These are phyloP conservation scores for Vicia faba DNA, from an alignment of 306 rosid genomes.

Conservation along the genomic window DNA sequence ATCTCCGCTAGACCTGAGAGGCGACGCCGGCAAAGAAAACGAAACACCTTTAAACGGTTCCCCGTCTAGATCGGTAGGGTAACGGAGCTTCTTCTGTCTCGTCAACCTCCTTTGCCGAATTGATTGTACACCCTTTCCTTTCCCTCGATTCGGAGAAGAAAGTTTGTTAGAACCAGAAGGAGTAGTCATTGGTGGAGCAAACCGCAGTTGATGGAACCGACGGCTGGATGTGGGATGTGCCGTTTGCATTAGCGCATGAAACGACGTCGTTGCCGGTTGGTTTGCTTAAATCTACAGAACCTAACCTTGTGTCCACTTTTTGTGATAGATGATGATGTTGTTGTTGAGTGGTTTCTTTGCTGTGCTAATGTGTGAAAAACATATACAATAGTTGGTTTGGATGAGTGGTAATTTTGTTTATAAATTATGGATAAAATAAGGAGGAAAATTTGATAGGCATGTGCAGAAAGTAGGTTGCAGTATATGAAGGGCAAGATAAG, in stretches of 20 bases:
- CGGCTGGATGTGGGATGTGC: slow-evolving; percentile 40
- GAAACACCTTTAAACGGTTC: slow-evolving; percentile 39
- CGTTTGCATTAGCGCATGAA: not conserved
- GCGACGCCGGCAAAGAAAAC: slow-evolving; percentile 48
- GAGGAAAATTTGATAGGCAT: too few species aligned
- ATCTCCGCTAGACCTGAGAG: slow-evolving; percentile 41
- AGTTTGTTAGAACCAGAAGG: not conserved
- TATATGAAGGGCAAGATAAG: too few species aligned
- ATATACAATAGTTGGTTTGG: too few species aligned
- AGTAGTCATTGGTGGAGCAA: not conserved
- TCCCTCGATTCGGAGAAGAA: not conserved
- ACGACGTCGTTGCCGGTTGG: slow-evolving; percentile 52
- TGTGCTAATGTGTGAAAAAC: too few species aligned
- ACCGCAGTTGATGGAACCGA: not conserved
- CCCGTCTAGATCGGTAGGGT: slow-evolving; percentile 48
- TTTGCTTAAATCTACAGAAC: slow-evolving; percentile 44
- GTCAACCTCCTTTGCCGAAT: slow-evolving; percentile 61
- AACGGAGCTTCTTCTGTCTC: slow-evolving; percentile 62
- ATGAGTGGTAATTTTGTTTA: too few species aligned
- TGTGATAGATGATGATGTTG: not conserved
- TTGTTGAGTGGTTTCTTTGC: too few species aligned
- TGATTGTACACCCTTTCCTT: slow-evolving; percentile 8
- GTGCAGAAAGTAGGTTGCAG: too few species aligned
- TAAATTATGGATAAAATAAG: too few species aligned
- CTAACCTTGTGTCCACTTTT: slow-evolving; percentile 62